These are phyloP conservation scores for Graphilbum ipis-grandicollis DNA, from an alignment of 2,329 filamentous ascomycete genomes.

Conservation along the genomic window DNA sequence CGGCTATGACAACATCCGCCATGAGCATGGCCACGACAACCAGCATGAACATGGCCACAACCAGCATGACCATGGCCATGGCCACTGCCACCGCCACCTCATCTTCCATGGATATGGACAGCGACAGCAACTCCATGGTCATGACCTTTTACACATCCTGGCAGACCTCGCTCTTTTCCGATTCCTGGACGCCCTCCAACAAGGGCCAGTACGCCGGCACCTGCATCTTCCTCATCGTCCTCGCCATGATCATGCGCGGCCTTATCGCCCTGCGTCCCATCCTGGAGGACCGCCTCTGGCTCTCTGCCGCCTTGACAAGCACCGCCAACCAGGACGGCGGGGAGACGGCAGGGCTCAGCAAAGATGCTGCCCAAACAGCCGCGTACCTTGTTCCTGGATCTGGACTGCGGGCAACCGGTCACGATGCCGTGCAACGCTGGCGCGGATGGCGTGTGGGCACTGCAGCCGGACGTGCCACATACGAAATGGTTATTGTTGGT, in stretches of 20 bases:
- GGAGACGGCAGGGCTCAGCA: too few species aligned
- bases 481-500: slow-evolving; percentile 38
- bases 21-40: too few species aligned
- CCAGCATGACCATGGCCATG: neutral
- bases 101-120: neutral
- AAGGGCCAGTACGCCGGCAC: slow-evolving; percentile 67
- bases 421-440: neutral
- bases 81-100: neutral
- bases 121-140: slow-evolving; percentile 1
- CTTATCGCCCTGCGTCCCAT: slow-evolving; percentile 55
- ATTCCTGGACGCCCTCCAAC: slow-evolving; percentile 53
- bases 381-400: neutral
- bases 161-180: slow-evolving; percentile 36
- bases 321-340: slow-evolving; percentile 28
- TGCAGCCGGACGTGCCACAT: neutral
- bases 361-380: neutral
- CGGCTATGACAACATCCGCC: too few species aligned
- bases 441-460: neutral
- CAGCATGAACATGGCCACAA: too few species aligned
- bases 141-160: slow-evolving; percentile 39
- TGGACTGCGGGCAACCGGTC: neutral
- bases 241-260: slow-evolving; percentile 51
- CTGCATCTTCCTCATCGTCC: slow-evolving; percentile 74
- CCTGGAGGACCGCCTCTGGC: slow-evolving; percentile 45
- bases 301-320: slow-evolving; percentile 33